Conservation (phyloP, 148 eudicot species). For the Tetragonia tetragonoides region DNA sequence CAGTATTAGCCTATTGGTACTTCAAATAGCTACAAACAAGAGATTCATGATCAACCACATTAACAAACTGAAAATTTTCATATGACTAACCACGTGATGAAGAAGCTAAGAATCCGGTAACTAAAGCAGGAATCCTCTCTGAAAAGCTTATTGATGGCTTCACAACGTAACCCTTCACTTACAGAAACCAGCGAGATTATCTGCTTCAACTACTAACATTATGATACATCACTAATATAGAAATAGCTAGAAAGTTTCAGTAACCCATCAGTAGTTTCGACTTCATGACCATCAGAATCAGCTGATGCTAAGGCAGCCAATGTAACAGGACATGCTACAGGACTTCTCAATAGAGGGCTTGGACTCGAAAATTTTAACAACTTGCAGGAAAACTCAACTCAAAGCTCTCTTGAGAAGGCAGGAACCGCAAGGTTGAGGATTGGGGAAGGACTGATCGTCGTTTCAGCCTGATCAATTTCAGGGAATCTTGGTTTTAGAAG, state of each 20-base stretch:
- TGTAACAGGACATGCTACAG: not conserved
- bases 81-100: slow-evolving; percentile 2
- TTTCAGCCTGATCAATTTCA: slow-evolving; percentile 11
- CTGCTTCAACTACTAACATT: not conserved
- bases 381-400: slow-evolving; percentile 2
- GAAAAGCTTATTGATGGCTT: slow-evolving; percentile 15
- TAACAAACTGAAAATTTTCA: not conserved
- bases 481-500: slow-evolving; percentile 4
- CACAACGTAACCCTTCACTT: slow-evolving; percentile 17
- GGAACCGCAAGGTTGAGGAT: slow-evolving; percentile 10
- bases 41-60: not conserved
- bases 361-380: slow-evolving; percentile 13
- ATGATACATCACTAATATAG: not conserved
- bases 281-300: slow-evolving; percentile 21
- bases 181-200: not conserved
- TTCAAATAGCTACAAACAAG: not conserved
- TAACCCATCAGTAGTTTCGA: slow-evolving; percentile 18
- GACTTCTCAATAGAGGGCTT: slow-evolving; percentile 11
- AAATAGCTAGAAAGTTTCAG: not conserved
- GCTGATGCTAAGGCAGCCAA: slow-evolving; percentile 21
- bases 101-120: slow-evolving; percentile 14
- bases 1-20: not conserved
- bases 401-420: slow-evolving; percentile 10
- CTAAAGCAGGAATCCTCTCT: slow-evolving; percentile 11
- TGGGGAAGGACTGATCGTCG: slow-evolving; percentile 15